phyloP scores from a whole-genome alignment of 2,329 filamentous ascomycete genomes.

The Clonostachys chloroleuca region DNA sequence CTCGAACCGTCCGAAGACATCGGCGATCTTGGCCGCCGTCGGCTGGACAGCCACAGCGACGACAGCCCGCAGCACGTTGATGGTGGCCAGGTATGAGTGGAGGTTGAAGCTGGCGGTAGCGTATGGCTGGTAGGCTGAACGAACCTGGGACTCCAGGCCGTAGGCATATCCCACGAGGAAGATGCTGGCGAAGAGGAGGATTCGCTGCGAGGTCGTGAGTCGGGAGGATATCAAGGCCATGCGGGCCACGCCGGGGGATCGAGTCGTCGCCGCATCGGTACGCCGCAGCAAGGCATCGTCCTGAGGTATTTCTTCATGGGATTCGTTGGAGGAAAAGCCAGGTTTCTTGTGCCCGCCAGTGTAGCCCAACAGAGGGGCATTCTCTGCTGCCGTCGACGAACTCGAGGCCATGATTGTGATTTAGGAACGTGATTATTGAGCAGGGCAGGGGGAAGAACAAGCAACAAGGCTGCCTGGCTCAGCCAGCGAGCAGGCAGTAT shows the following conservation, averaged over 20 bases:
- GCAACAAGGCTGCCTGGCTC: too few relatives aligned
- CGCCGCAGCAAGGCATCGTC: too few relatives aligned
- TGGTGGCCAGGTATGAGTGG: constrained; percentile 53
- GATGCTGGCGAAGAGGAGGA: constrained; percentile 48
- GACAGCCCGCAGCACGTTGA: constrained; percentile 53
- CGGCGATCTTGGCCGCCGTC: constrained; percentile 57
- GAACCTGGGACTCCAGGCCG: constrained; percentile 48
- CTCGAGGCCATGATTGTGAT: too few relatives aligned
- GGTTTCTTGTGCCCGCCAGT: too few relatives aligned
- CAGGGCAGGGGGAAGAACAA: too few relatives aligned
- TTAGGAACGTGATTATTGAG: too few relatives aligned
- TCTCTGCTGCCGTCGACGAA: too few relatives aligned
- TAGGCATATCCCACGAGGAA: constrained; percentile 59
- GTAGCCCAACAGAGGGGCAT: too few relatives aligned
- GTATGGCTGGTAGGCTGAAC: constrained; percentile 47
- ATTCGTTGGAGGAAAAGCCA: too few relatives aligned
- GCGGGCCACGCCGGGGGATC: constrained; percentile 38
- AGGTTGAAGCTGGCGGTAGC: constrained; percentile 45
- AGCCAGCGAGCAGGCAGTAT: too few relatives aligned
- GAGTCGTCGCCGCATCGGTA: too few relatives aligned
- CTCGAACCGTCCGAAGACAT: constrained; percentile 59
- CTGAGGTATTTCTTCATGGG: too few relatives aligned
- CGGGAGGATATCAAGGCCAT: constrained; percentile 43
- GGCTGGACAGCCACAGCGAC: constrained; percentile 55
- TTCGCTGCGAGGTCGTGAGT: constrained; percentile 38